A percentile compares a stretch with the other conserved stretches of the same genome.
Conservation (phyloP, 345 rosid genomes). For the Geranium rotundifolium region DNA sequence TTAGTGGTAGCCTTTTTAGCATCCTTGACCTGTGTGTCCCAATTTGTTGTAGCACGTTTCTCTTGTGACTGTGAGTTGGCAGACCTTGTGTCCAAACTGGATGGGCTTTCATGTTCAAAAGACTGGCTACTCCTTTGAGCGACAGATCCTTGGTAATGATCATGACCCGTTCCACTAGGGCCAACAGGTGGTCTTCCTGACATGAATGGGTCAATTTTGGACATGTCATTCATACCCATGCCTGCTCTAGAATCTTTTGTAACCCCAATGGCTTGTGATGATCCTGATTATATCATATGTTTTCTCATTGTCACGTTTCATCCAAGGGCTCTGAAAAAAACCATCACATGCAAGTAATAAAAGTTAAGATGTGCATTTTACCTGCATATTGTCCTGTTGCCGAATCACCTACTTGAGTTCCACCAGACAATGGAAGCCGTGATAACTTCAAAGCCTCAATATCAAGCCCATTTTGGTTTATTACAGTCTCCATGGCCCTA, state of each 20-base stretch:
- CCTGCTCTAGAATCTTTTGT: slow-evolving; percentile 43
- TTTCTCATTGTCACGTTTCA: slow-evolving; percentile 9
- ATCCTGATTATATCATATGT: slow-evolving; percentile 35
- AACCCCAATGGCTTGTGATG: slow-evolving; percentile 54
- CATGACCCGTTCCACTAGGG: slow-evolving; percentile 48
- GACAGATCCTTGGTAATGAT: slow-evolving; percentile 66
- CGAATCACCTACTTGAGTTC: slow-evolving; percentile 67
- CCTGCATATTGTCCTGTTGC: slow-evolving; percentile 56
- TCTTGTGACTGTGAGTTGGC: slow-evolving; percentile 82
- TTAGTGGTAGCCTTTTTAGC: slow-evolving; percentile 44
- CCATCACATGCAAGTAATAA: slow-evolving; percentile 1
- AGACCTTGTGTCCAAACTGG: slow-evolving; percentile 81
- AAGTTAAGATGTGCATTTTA: slow-evolving; percentile 14
- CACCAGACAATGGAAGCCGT: slow-evolving; percentile 55
- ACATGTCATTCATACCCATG: slow-evolving; percentile 49
- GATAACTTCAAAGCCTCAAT: slow-evolving; percentile 76
- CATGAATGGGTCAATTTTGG: slow-evolving; percentile 50
- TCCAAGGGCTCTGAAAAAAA: background rate
- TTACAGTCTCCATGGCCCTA: slow-evolving; percentile 99
- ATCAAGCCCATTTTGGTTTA: slow-evolving; percentile 83
- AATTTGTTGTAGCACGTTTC: slow-evolving; percentile 24
- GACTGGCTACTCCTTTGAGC: slow-evolving; percentile 55
- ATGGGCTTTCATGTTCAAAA: slow-evolving; percentile 86
- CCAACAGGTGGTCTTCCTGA: slow-evolving; percentile 64
- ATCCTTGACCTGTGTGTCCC: slow-evolving; percentile 32